Conservation (phyloP, 768 basidiomycete genomes). For the Gloeopeniophorella convolvens region DNA sequence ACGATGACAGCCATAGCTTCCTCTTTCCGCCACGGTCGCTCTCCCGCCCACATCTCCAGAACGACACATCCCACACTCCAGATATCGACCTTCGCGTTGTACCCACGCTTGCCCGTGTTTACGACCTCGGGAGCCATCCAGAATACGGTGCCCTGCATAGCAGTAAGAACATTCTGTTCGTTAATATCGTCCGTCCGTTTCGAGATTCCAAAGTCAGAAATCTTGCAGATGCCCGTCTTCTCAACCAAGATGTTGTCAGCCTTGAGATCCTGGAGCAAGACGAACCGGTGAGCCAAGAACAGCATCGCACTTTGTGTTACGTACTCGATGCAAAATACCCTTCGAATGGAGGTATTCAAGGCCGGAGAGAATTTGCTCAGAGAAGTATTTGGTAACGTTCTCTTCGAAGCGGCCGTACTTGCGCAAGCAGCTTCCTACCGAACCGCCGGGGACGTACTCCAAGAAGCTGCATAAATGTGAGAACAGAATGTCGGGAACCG, state of each 20-base stretch:
- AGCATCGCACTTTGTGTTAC: conserved; percentile 19
- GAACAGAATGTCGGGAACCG: conserved; percentile 1
- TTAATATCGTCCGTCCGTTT: conserved; percentile 88
- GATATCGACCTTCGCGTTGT: conserved; percentile 96
- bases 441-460: conserved; percentile 98
- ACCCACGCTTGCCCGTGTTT: conserved; percentile 80
- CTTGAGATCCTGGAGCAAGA: conserved; percentile 71
- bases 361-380: conserved; percentile 84
- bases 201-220: conserved; percentile 98
- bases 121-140: conserved; percentile 99
- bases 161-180: conserved; percentile 75
- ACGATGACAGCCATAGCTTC: conserved; percentile 91
- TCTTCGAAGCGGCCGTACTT: conserved; percentile 93
- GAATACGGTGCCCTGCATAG: conserved; percentile 97
- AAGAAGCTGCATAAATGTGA: conserved; percentile 60
- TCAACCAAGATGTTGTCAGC: conserved; percentile 98
- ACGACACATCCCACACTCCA: conserved; percentile 99
- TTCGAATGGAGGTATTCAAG: conserved; percentile 89
- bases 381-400: conserved; percentile 88
- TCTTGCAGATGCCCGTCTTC: conserved; percentile 87
- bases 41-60: conserved; percentile 98
- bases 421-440: conserved; percentile 82
- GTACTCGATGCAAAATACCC: conserved; percentile 87
- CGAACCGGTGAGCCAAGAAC: neutral
- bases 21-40: conserved; percentile 88